phyloP scores from a whole-genome alignment of 2,329 filamentous ascomycete species.

The Xylaria sp. region DNA sequence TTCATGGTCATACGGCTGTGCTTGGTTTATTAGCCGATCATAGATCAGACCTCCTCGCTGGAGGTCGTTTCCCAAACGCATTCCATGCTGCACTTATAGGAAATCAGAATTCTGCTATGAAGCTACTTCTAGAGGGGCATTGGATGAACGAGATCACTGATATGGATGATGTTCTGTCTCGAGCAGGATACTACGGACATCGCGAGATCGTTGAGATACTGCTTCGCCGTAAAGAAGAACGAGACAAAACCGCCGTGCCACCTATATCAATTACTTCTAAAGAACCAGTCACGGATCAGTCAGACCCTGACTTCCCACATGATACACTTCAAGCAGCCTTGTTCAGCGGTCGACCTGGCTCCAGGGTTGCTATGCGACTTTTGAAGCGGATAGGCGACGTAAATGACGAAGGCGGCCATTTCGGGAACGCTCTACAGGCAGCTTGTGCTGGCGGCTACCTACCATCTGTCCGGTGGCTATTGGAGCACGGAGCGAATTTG shows the following conservation, averaged over 20 bases:
- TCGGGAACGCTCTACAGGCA: not conserved
- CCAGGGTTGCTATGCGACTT: not conserved
- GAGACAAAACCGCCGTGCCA: not conserved
- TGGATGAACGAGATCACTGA: not conserved
- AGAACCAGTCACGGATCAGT: not conserved
- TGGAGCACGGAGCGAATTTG: not conserved
- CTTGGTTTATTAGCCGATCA: not conserved
- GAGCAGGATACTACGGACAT: slow-evolving; percentile 3
- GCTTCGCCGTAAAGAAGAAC: not conserved
- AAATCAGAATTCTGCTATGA: not conserved
- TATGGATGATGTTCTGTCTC: not conserved
- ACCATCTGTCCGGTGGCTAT: not conserved
- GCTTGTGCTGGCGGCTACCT: not conserved
- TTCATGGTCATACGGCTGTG: not conserved
- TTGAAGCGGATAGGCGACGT: not conserved
- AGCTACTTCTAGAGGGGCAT: not conserved
- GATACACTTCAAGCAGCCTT: slow-evolving; percentile 6
- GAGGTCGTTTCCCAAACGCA: not conserved
- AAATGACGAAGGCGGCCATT: not conserved
- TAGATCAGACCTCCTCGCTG: not conserved
- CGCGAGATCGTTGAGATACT: not conserved
- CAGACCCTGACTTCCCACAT: not conserved
- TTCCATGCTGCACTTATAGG: not conserved
- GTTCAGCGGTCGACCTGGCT: not conserved
- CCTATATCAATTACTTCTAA: not conserved